These are phyloP conservation scores for thale cress (Arabidopsis thaliana) DNA, from an alignment of 345 rosid genomes.

Conservation along the genomic window TAIR10.1 NC_003074.8:7352501-7353000, in stretches of 20 bases:
- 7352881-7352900: background rate
- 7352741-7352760: slow-evolving; percentile 16
- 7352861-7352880: background rate
- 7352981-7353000: background rate
- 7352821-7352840: slow-evolving; percentile 31
- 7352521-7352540: background rate
- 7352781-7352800: slow-evolving; percentile 4
- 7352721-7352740: slow-evolving; percentile 23
- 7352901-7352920: background rate
- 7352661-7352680: slow-evolving; percentile 13
- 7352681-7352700: background rate
- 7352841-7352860: slow-evolving; percentile 27
- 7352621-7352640: background rate
- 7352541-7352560: too few species aligned
- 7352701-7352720: slow-evolving; percentile 20
- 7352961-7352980: background rate
- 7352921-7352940: background rate
- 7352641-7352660: background rate
- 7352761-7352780: slow-evolving; percentile 13
- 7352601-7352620: slow-evolving; percentile 7
- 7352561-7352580: slow-evolving; percentile 1
- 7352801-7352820: slow-evolving; percentile 1
- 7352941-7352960: background rate
- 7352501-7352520: background rate
- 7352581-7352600: background rate